phyloP scores from a whole-genome alignment of 768 basidiomycete species.

The Termitomyces sp. region DNA sequence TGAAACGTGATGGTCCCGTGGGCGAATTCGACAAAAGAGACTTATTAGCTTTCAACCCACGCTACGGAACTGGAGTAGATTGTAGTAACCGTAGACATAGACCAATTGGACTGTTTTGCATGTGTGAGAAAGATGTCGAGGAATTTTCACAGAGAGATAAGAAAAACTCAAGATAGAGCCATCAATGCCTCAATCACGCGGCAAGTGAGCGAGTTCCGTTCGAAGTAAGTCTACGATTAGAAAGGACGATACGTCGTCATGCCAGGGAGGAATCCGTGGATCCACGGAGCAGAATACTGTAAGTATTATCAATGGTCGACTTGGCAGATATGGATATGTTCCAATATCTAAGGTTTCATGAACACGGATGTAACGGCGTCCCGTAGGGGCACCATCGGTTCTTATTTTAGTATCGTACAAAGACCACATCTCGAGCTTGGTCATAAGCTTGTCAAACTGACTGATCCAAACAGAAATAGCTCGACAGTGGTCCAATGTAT shows the following conservation, averaged over 20 bases:
- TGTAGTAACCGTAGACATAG: background rate
- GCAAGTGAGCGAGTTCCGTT: background rate
- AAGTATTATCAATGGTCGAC: too few relatives aligned
- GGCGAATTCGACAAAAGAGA: background rate
- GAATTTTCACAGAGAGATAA: background rate
- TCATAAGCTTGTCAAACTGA: background rate
- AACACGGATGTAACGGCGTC: slow-evolving; percentile 10
- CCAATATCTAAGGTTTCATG: background rate
- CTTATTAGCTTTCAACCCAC: too few relatives aligned
- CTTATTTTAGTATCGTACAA: slow-evolving; percentile 3
- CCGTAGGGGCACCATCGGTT: slow-evolving; percentile 5
- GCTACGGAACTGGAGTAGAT: too few relatives aligned
- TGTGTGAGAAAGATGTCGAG: background rate
- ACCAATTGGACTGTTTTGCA: background rate
- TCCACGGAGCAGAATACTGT: slow-evolving; percentile 6
- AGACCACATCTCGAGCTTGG: background rate
- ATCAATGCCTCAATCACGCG: background rate
- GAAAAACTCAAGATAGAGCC: background rate
- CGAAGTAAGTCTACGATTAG: background rate
- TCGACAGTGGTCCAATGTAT: background rate
- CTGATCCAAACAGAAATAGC: background rate
- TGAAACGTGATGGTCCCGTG: background rate
- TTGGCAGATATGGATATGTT: slow-evolving; percentile 3
- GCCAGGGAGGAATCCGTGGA: slow-evolving; percentile 2
- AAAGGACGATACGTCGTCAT: background rate